These are phyloP conservation scores for Aspergillus intermedius DNA, from an alignment of 2,329 filamentous ascomycete genomes.

Conservation along the genomic window DNA sequence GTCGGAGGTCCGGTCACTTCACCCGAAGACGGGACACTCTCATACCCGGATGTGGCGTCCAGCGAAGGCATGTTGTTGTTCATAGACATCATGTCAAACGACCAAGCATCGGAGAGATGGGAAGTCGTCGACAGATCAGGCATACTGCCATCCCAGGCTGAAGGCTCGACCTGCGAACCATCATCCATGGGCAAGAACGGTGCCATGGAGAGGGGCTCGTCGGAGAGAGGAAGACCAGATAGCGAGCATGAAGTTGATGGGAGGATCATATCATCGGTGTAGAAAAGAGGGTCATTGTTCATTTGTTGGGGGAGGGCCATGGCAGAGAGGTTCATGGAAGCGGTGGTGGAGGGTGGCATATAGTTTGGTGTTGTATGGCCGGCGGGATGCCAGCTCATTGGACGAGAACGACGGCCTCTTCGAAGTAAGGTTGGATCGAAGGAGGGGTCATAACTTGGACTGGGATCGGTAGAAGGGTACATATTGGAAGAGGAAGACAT, in stretches of 20 bases:
- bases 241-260: constrained; percentile 12
- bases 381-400: constrained; percentile 72
- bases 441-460: constrained; percentile 31
- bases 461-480: constrained; percentile 27
- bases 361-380: constrained; percentile 19
- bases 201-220: constrained; percentile 15
- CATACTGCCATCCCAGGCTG: constrained; percentile 19
- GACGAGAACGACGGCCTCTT: constrained; percentile 43
- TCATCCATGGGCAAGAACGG: constrained; percentile 16
- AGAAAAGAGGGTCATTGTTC: constrained; percentile 12
- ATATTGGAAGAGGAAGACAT: constrained; percentile 42
- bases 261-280: not conserved
- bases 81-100: constrained; percentile 29
- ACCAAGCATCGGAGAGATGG: constrained; percentile 25
- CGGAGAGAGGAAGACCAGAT: constrained; percentile 14
- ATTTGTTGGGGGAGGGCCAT: constrained; percentile 15
- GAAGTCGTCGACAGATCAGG: constrained; percentile 15
- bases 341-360: constrained; percentile 9
- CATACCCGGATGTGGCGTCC: constrained; percentile 26
- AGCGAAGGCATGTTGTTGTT: constrained; percentile 25
- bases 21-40: constrained; percentile 30
- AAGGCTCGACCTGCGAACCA: constrained; percentile 19
- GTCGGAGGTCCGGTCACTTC: constrained; percentile 31
- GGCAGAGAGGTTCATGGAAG: constrained; percentile 12
- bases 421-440: constrained; percentile 39